Base-by-base conservation (phyloP, 2,329 filamentous ascomycete species). In the Diplodia corticola region DNA sequence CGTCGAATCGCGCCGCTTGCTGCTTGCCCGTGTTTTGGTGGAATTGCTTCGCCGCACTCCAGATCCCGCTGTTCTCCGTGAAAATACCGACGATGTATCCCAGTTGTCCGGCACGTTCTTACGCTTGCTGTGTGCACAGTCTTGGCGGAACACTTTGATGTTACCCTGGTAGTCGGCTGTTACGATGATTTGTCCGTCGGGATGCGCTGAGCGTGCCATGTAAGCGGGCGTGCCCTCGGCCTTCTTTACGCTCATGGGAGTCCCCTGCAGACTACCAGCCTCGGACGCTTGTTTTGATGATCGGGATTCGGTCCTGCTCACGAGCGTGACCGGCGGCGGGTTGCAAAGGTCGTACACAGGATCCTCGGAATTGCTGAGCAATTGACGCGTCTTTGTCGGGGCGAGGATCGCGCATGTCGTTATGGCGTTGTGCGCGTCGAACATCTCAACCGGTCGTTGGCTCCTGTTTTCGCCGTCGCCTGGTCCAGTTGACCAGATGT, bases 271-370 rank as follows among this genome's bases (percentile, higher is more conserved):
- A 68, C 74, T 78, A 15, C 74, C 78, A 33, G 72, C 78, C 26
- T 83, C 78, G 1, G 80, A 82, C 1, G 79, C 77, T 17, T 80
- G 79, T 69, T 80, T 81, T 1, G 83, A 84, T 5, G 78, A 75
- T 60, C 79, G 75, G 17, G 84, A 85, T 72, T 95, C 91, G 22
- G 89, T 87, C 28, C 89, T 85, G 70, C 90, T 93, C 68, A 93
- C 83, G 20, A 98, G 82, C 6, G 88, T 93, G 17, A 98, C 88
- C 0, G 94, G 93, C 0, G 94, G 95, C 5, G 95, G 95, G 71
- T 98, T 98, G 82, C 95, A 98, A 1, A 98, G 84, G 72, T 97
- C 93, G 76, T 93, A 99, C n/a, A 99, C 86, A 1, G 95, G 93
- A 75, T 99, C 93, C 65, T 92, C 91, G 0, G 93, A 96, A 15